Base-by-base conservation (phyloP, 257 asterid species). In the Coffea canephora region DNA sequence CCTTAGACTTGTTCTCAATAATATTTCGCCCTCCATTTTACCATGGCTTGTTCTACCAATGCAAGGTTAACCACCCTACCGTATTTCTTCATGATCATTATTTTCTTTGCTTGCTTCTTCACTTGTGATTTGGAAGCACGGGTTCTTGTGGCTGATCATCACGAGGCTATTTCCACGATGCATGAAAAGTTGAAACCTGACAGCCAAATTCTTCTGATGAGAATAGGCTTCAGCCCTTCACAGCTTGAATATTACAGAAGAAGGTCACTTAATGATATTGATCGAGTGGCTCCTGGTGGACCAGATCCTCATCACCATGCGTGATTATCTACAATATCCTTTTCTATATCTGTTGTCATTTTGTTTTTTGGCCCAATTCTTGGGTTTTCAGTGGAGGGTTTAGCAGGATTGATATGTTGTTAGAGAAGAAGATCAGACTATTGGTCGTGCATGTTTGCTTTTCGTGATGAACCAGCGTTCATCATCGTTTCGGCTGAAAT, bases 271-370 rank as follows among this genome's bases (percentile, higher is more conserved):
- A 71, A 76, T 57, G 79, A 41, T 23, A 27, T 49, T 9, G 87
- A 87, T 31, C 82, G 85, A 66, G 81, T 39, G 50, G 86, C 81
- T 36, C 92, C 92, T 0, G 77, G 83, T 15, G 92, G 92, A 1
- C 92, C 92, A 10, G 89, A 89, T 45, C 82, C 86, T 76, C 86
- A 87, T 23, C 92, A 89, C 71, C 89, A 89, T 73, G 1, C 31
- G 6, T 7, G 65, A 8, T 57, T 57, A 4, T 57, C 65, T 25
- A 8, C 54, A 49, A 18, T 57, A 8, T 8, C 54, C 11, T 41
- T 41, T 69, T 12, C 8, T 10, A 11, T 9, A 2, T 11, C 21
- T 67, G 34, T 27, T 5, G 9, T 67, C 8, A 2, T 11, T 67
- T 14, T 65, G 43, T 65, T 27, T 10, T 69, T 8, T 45, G 1